Conservation (phyloP, 306 rosid species). For the Lotus japonicus region DNA sequence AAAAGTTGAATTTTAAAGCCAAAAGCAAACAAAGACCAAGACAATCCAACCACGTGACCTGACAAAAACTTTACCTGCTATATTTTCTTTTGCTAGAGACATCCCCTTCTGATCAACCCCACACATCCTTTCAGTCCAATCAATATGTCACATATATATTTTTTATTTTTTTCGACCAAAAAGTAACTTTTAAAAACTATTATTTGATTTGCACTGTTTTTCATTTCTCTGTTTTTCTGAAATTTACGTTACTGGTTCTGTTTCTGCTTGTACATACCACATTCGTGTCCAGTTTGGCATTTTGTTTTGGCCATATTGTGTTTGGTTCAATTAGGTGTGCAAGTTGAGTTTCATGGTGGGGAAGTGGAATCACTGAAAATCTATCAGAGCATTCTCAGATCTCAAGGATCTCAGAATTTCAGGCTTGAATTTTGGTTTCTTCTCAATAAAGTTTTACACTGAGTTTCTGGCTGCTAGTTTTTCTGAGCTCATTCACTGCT, state of each 20-base stretch:
- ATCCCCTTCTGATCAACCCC: constrained; percentile 25
- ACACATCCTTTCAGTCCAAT: constrained; percentile 33
- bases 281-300: constrained; percentile 53
- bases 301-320: constrained; percentile 48
- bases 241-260: constrained; percentile 33
- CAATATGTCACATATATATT: constrained; percentile 19
- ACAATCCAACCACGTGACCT: constrained; percentile 93
- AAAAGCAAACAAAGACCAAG: constrained; percentile 56
- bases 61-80: constrained; percentile 43
- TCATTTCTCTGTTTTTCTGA: background rate
- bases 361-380: constrained; percentile 31
- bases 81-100: constrained; percentile 1
- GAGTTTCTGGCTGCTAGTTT: too few species aligned
- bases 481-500: background rate
- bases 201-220: background rate
- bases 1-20: too few species aligned
- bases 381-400: constrained; percentile 55
- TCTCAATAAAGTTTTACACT: constrained; percentile 36
- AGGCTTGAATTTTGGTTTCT: constrained; percentile 13
- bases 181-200: background rate
- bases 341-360: constrained; percentile 44
- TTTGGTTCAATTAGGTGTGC: constrained; percentile 42
- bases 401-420: constrained; percentile 73
- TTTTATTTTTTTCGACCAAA: background rate
- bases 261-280: constrained; percentile 42